Percentiles rank a stretch among this genome's conserved stretches.
phyloP scores from a whole-genome alignment of 2,329 filamentous ascomycete species.

The Dactylellina parvicollis region DNA sequence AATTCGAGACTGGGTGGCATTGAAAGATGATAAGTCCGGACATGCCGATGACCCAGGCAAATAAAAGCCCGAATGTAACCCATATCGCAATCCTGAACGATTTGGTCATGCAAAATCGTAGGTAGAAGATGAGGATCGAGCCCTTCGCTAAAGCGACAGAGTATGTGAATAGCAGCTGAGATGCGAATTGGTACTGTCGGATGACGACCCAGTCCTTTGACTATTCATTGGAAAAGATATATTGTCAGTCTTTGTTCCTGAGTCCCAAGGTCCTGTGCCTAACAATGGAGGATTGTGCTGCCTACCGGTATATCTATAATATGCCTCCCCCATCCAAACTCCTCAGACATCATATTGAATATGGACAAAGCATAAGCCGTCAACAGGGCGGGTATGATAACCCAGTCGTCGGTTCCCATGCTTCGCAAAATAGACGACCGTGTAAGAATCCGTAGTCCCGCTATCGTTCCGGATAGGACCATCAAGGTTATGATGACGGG shows the following conservation, averaged over 20 bases:
- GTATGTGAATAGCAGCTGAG: constrained; percentile 48
- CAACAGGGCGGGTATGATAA: constrained; percentile 47
- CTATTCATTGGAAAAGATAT: background rate
- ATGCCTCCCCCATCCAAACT: constrained; percentile 52
- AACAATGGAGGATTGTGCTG: background rate
- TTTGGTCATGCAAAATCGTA: constrained; percentile 49
- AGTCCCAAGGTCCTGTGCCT: background rate
- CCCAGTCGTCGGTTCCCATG: constrained; percentile 44
- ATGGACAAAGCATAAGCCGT: constrained; percentile 47
- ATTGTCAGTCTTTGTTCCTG: background rate
- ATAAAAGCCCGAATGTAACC: constrained; percentile 35
- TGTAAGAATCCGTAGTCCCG: constrained; percentile 49
- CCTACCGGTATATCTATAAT: constrained; percentile 52
- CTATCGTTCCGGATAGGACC: constrained; percentile 46
- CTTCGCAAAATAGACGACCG: constrained; percentile 49
- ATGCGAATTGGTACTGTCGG: constrained; percentile 48
- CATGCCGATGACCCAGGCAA: constrained; percentile 39
- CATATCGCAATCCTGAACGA: constrained; percentile 44
- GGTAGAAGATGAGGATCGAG: constrained; percentile 51
- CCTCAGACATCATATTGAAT: constrained; percentile 44
- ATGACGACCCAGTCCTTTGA: constrained; percentile 41
- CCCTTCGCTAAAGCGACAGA: constrained; percentile 48
- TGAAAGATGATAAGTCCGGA: constrained; percentile 52
- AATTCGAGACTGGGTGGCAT: constrained; percentile 45
- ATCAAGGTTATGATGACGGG: constrained; percentile 50